These are phyloP conservation scores for Coniochaeta pulveracea DNA, from an alignment of 2,329 filamentous ascomycete genomes.

Conservation along the genomic window DNA sequence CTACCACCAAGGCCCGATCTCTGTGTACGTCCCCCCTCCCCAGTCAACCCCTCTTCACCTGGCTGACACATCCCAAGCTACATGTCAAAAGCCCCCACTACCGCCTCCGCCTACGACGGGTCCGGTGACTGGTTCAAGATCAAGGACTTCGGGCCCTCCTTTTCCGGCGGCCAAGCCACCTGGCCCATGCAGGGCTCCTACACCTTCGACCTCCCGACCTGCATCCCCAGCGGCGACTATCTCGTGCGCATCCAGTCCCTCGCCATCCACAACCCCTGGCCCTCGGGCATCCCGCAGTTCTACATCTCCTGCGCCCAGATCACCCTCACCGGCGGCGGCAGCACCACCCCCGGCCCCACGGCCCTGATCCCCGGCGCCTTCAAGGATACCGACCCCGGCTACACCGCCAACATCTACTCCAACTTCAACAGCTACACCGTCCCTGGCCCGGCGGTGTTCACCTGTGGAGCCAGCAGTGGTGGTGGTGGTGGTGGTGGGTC, in stretches of 20 bases:
- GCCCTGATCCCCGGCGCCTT: slow-evolving; percentile 25
- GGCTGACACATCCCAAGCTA: too few relatives aligned
- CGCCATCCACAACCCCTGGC: slow-evolving; percentile 40
- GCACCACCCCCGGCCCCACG: slow-evolving; percentile 15
- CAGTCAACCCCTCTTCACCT: too few relatives aligned
- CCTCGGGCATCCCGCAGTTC: slow-evolving; percentile 30
- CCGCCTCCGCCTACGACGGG: slow-evolving; percentile 23
- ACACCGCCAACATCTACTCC: slow-evolving; percentile 25
- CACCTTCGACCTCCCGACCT: slow-evolving; percentile 32
- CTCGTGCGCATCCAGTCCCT: slow-evolving; percentile 48
- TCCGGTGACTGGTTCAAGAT: slow-evolving; percentile 31
- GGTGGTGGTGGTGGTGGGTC: slow-evolving; percentile 1
- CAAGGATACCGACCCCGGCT: slow-evolving; percentile 26
- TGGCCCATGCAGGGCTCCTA: slow-evolving; percentile 23
- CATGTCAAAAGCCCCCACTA: slow-evolving; percentile 27
- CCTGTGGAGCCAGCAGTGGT: neutral
- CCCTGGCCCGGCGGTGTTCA: slow-evolving; percentile 5
- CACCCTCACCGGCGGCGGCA: slow-evolving; percentile 24
- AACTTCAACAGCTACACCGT: slow-evolving; percentile 14
- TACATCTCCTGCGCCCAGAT: slow-evolving; percentile 32
- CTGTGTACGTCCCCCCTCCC: slow-evolving; percentile 15
- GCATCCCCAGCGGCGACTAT: slow-evolving; percentile 44
- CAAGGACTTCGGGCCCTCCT: slow-evolving; percentile 20
- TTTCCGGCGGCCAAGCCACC: slow-evolving; percentile 16
- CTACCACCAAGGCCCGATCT: slow-evolving; percentile 29